Evolutionary conservation across 2,329 filamentous ascomycete genomes (phyloP), one percentile per base, ranked within the genome.

Genomic region (Neurospora sp.): DNA sequence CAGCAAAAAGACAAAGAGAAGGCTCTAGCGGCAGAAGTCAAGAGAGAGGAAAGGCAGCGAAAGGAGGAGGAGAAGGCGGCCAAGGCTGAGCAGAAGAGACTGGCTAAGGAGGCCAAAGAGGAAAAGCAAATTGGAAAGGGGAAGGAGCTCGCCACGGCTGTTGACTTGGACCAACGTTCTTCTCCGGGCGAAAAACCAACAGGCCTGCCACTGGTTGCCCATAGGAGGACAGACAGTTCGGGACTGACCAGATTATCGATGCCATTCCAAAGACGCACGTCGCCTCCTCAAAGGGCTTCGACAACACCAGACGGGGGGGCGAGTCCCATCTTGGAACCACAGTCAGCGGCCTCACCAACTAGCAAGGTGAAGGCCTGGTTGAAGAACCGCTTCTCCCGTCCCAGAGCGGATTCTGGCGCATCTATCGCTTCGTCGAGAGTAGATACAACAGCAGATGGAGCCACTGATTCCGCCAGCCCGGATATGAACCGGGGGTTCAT

Each of bases 11-110:
- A 81, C 15, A 82, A 81, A 68, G 79, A 81, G 52, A 92, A 68
- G 70, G 75, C 73, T 5, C 72, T 76, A 28, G 76, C 74, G 40
- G 75, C 72, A 2, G 76, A 77, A 68, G 68, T 76, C 36, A 86
- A 87, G 52, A 79, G 89, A 7, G 90, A 93, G 73, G 83, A 87
- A 72, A 88, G 91, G 70, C 72, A 69, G 3, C 72, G 73, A 17
- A 79, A 77, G 52, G 75, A 82, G 4, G 83, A 83, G 70, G 82
- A 81, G 67, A 84, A 84, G 73, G 80, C 82, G 1, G 80, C 78
- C 68, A 84, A 81, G 72, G 79, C 80, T 1, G 84, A 85, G 73
- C 81, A 85, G 70, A 85, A 85, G 75, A 78, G 78, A 7, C 67
- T 75, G n/a, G 72, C 74, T 15, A 80, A 83, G 70, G 83, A 84